Evolutionary conservation across 176 grass and related monocot species (phyloP), one percentile per base, ranked within the genome.

Genomic region (Bolboschoenus planiculmis): DNA sequence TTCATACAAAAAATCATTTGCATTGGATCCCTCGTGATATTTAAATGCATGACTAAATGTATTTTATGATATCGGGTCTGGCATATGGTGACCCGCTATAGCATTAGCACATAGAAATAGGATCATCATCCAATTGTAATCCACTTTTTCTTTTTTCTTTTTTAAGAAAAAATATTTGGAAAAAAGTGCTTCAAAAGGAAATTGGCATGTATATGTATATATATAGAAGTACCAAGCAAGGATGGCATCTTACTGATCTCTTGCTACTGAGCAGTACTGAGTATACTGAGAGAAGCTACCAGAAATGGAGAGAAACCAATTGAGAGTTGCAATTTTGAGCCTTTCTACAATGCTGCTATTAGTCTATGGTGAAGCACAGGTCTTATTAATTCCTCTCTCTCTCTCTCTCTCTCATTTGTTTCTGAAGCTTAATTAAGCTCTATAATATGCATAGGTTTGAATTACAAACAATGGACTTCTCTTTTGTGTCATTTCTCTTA

Each of bases 291-390:
- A 74, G 29, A 23, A 71, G 66, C 16, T n/a, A 59, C 27, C 34
- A 82, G 30, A n/a, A 58, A 91, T 91, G 90, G 31, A 83, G 37
- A 68, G 36, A 51, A 54, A 15, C 27, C 15, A 27, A 10, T 9
- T 47, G 23, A 79, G 76, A 61, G 1, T 15, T 30, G 26, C 2
- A 48, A 26, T 56, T 61, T 0, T 59, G 44, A 84, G 10, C 55
- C 4, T 79, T n/a, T 66, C 48, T 0, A 53, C 71, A 43, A 29
- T 29, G 78, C 30, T 33, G 4, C 27, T 81, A 57, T 40, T 84
- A 56, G 18, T 82, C 21, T 29, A 27, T 11, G 7, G 11, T 67
- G n/a, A 77, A 84, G 36, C 36, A 27, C 85, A 84, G 90, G 87
- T 87, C 3, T 66, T 18, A 37, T 34, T 56, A 1, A 55, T 39